Evolutionary conservation across 768 basidiomycete species (phyloP), one percentile per base, ranked within the genome.

Genomic region (Chalciporus chontae): DNA sequence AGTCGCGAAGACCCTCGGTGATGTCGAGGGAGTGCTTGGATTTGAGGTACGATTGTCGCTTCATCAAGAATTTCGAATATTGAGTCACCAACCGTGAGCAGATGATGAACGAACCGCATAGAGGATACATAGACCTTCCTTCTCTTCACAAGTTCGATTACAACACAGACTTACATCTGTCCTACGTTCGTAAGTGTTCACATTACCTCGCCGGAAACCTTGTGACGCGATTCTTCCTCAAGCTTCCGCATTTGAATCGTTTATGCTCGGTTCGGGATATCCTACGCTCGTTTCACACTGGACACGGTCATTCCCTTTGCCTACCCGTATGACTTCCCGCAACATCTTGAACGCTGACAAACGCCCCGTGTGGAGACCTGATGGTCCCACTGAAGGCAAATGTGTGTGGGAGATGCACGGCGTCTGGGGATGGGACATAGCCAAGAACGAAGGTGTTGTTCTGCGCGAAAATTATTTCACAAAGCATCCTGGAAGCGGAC

Each of bases 31-130:
- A 1, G 87, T 98, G 1, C 60, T 95, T 18, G 95, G 95, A 0
- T 94, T 95, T 50, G 89, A 97, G 79, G 94, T 93, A 56, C 41
- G 70, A 53, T 19, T 19, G 10, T 21, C 8, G 24, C 18, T 34
- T 47, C 27, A 8, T 5, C 11, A 5, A 42, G 4, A 8, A 8
- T 29, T 39, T 26, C 5, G 18, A 10, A 8, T 29, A 39, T 26
- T 5, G 18, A 23, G 5, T 23, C 47, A 34, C 50, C 59, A 27
- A 64, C 26, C 8, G 5, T 34, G 10, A 23, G 14, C 55, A 94
- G 91, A 80, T 93, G 65, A 84, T 95, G 78, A 96, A 97, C 57
- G 94, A 96, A 68, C 94, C 94, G 0, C 94, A 99, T 70, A 77
- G 85, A 60, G 96, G 95, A 37, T 98, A 95, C 66, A 84, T 95